A percentile compares a stretch with the other conserved stretches of the same genome.
Conservation (phyloP, 441 rosid genomes). For the Breynia disticha region DNA sequence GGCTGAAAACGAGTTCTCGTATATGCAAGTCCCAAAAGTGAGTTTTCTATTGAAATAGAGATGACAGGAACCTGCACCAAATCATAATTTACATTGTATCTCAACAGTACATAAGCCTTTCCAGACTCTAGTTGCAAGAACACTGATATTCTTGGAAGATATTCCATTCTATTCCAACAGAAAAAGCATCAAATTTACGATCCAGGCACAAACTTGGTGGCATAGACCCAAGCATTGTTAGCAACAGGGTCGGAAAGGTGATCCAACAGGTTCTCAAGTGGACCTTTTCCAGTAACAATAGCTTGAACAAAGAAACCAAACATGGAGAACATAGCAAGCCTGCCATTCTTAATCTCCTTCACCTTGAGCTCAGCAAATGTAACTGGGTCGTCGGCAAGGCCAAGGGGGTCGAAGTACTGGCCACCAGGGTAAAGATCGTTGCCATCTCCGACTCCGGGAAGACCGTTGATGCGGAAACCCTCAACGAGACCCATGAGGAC, state of each 20-base stretch:
- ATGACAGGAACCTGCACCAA: neutral
- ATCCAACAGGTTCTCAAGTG: constrained; percentile 79
- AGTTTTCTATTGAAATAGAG: neutral
- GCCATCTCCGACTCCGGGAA: constrained; percentile 84
- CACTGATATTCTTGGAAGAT: neutral
- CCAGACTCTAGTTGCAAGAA: constrained; percentile 9
- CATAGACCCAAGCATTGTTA: constrained; percentile 91
- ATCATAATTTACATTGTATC: constrained; percentile 13
- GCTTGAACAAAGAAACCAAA: constrained; percentile 96
- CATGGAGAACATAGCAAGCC: constrained; percentile 97
- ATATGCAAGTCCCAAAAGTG: too few species aligned
- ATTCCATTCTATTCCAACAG: constrained; percentile 7
- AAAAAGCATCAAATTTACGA: constrained; percentile 25
- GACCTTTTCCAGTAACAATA: constrained; percentile 92
- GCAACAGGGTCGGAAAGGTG: constrained; percentile 91
- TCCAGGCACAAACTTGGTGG: constrained; percentile 84
- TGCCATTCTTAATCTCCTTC: constrained; percentile 88
- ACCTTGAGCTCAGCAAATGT: constrained; percentile 93
- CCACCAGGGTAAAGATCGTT: constrained; percentile 92
- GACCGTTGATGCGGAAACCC: constrained; percentile 90
- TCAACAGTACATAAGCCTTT: constrained; percentile 3
- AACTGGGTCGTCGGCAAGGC: constrained; percentile 76
- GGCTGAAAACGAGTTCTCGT: too few species aligned
- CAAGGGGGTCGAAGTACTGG: constrained; percentile 78
- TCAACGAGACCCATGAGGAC: constrained; percentile 83